These are phyloP conservation scores for Lathyrus tuberosus DNA, from an alignment of 306 rosid species.

Conservation along the genomic window DNA sequence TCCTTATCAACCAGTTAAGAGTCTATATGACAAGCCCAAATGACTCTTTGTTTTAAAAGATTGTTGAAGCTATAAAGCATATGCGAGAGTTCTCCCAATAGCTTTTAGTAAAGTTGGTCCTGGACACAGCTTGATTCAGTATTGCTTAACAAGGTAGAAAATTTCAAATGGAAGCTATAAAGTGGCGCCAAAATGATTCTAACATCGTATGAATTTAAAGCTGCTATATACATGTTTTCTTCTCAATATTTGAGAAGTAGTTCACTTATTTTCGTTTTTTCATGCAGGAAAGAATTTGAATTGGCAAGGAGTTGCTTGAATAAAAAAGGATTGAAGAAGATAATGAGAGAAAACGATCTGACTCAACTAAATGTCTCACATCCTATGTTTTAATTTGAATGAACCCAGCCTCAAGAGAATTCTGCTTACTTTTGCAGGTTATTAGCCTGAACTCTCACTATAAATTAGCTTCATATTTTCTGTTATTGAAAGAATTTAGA, in stretches of 20 bases:
- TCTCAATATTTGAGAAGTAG: slow-evolving; percentile 1
- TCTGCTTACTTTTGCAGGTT: slow-evolving; percentile 56
- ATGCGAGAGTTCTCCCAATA: not conserved
- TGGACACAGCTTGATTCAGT: slow-evolving; percentile 15
- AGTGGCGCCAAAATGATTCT: not conserved
- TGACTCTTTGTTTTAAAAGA: not conserved
- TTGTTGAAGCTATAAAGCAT: not conserved
- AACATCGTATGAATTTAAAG: slow-evolving; percentile 26
- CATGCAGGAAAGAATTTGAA: slow-evolving; percentile 87
- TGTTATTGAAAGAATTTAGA: too few relatives aligned
- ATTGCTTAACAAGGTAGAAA: not conserved
- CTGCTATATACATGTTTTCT: slow-evolving; percentile 13
- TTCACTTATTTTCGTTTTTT: slow-evolving; percentile 32
- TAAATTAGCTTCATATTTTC: too few relatives aligned
- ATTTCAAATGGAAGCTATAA: not conserved
- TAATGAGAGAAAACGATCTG: slow-evolving; percentile 90
- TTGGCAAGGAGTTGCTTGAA: slow-evolving; percentile 96
- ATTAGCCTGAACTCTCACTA: too few relatives aligned
- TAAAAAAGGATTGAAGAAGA: slow-evolving; percentile 95
- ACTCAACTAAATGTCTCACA: slow-evolving; percentile 36
- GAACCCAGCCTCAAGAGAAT: slow-evolving; percentile 28
- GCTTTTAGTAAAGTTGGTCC: slow-evolving; percentile 1
- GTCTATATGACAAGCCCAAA: slow-evolving; percentile 2
- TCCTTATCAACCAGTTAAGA: too few relatives aligned
- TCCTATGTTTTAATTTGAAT: slow-evolving; percentile 26